Percentiles rank a stretch among this genome's conserved stretches.
Conservation (phyloP, 2,329 filamentous ascomycete genomes). For the Trichocomaceae sp. region DNA sequence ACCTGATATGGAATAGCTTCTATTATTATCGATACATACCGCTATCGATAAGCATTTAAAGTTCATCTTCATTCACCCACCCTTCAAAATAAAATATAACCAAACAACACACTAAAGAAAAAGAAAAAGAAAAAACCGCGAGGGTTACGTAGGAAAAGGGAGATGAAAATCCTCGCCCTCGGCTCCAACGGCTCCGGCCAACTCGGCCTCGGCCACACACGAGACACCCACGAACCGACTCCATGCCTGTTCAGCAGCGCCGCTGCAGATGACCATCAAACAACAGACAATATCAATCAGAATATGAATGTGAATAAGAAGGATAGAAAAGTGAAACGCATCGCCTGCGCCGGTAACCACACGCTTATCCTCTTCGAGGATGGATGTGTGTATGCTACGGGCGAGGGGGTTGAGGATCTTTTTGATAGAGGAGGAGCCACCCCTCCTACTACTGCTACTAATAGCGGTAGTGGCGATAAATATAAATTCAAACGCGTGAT, state of each 20-base stretch:
- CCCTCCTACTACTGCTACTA: too few species aligned
- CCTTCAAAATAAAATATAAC: too few species aligned
- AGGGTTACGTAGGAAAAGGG: too few species aligned
- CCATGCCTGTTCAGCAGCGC: slow-evolving; percentile 47
- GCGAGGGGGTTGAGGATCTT: too few species aligned
- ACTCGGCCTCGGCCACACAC: slow-evolving; percentile 62
- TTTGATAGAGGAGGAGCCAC: slow-evolving; percentile 45
- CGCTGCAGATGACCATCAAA: too few species aligned
- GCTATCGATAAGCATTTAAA: background rate
- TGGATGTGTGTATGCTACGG: slow-evolving; percentile 59
- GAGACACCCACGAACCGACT: slow-evolving; percentile 64
- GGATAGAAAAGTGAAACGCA: slow-evolving; percentile 21
- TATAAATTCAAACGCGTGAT: slow-evolving; percentile 24
- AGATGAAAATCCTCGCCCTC: slow-evolving; percentile 41
- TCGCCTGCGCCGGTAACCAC: slow-evolving; percentile 75
- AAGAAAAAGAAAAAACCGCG: too few species aligned
- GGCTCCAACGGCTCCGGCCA: slow-evolving; percentile 74
- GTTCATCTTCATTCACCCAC: too few species aligned
- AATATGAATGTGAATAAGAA: slow-evolving; percentile 13
- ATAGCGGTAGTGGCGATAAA: slow-evolving; percentile 17
- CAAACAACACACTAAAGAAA: too few species aligned
- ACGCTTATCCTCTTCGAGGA: slow-evolving; percentile 62
- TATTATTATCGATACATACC: background rate
- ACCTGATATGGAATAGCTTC: background rate
- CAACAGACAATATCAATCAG: background rate